A percentile compares a stretch with the other conserved stretches of the same genome.
These are phyloP conservation scores for Petunia hybrid DNA, from an alignment of 305 asterid genomes.

Conservation along the genomic window DNA sequence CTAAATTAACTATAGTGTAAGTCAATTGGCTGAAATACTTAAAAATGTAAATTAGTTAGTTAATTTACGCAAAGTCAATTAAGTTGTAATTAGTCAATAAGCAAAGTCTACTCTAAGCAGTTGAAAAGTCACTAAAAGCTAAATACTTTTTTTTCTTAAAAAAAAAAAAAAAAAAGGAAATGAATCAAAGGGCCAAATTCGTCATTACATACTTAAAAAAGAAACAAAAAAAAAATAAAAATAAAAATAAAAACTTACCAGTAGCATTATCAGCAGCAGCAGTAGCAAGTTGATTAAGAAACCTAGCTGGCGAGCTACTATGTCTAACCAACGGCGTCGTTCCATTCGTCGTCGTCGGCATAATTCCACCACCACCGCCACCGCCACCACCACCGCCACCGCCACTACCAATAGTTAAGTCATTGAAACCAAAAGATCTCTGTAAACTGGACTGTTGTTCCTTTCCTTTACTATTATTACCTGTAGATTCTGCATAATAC, in stretches of 20 bases:
- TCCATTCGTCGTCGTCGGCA: conserved; percentile 35
- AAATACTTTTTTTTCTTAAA: background rate
- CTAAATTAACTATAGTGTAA: too few relatives aligned
- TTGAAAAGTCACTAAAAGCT: conserved; percentile 14
- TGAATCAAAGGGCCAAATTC: conserved; percentile 16
- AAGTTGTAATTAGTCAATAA: background rate
- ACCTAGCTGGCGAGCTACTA: conserved; percentile 79
- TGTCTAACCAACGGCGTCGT: conserved; percentile 67
- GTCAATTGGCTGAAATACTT: background rate
- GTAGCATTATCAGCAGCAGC: conserved; percentile 52
- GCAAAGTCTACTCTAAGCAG: conserved; percentile 9
- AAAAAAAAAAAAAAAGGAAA: background rate
- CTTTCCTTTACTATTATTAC: conserved; percentile 10
- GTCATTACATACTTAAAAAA: conserved; percentile 24
- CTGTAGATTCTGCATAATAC: conserved; percentile 47
- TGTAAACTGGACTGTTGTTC: conserved; percentile 47
- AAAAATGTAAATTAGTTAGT: background rate
- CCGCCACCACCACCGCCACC: background rate
- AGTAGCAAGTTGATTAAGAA: conserved; percentile 69
- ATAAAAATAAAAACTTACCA: conserved; percentile 50
- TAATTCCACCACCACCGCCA: conserved; percentile 31
- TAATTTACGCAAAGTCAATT: background rate
- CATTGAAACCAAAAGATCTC: conserved; percentile 47
- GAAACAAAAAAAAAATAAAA: background rate
- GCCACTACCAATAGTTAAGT: conserved; percentile 3